Percentiles rank a stretch among this genome's conserved stretches.
Conservation (phyloP, 2,329 filamentous ascomycete genomes). For the Colletotrichum musae region DNA sequence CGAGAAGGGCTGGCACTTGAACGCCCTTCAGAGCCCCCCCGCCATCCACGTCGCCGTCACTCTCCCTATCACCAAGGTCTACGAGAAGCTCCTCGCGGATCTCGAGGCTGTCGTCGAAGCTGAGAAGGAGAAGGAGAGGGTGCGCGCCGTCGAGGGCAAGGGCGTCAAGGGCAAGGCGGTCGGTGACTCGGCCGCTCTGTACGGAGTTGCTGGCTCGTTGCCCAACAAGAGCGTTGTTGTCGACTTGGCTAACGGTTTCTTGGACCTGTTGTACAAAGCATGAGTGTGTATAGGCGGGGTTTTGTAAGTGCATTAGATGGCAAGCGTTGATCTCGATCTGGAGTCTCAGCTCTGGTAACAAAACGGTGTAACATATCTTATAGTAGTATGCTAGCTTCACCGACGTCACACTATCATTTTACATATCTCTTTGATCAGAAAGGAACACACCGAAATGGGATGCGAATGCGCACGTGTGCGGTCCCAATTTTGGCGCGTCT, state of each 20-base stretch:
- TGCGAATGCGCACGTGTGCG: not conserved
- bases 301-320: slow-evolving; percentile 35
- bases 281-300: slow-evolving; percentile 54
- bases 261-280: slow-evolving; percentile 93
- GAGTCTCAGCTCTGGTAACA: slow-evolving; percentile 17
- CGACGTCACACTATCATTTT: slow-evolving; percentile 2
- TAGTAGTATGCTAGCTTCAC: slow-evolving; percentile 15
- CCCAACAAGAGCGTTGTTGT: slow-evolving; percentile 97
- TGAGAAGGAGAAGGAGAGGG: slow-evolving; percentile 86
- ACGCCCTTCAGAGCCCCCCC: slow-evolving; percentile 90
- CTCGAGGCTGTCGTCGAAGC: slow-evolving; percentile 76
- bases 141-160: slow-evolving; percentile 78
- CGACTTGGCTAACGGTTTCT: slow-evolving; percentile 89
- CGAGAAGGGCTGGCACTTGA: slow-evolving; percentile 92
- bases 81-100: slow-evolving; percentile 84
- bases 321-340: slow-evolving; percentile 33
- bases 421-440: not conserved
- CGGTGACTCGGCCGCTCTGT: slow-evolving; percentile 88
- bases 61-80: slow-evolving; percentile 84
- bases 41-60: slow-evolving; percentile 97
- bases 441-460: not conserved
- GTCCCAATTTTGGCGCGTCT: not conserved
- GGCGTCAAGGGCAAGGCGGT: slow-evolving; percentile 75
- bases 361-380: slow-evolving; percentile 23
- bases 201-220: slow-evolving; percentile 94